A percentile compares a stretch with the other conserved stretches of the same genome.
These are phyloP conservation scores for Solanum rostratum DNA, from an alignment of 257 asterid genomes.

Conservation along the genomic window DNA sequence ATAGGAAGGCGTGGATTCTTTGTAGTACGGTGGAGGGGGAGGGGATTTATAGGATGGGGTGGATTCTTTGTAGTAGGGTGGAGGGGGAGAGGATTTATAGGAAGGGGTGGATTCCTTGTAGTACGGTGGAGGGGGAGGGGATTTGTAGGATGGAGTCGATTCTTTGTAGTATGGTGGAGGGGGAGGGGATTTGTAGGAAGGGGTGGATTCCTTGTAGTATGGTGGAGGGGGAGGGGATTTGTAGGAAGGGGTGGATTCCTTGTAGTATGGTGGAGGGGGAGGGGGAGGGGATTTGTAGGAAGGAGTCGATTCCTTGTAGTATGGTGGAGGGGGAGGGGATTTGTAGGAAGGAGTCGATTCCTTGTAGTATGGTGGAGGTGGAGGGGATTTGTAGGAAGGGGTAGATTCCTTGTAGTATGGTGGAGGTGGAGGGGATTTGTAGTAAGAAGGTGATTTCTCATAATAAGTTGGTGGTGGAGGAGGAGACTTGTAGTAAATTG, in stretches of 20 bases:
- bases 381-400: not conserved
- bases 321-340: not conserved
- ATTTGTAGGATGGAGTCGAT: fast-evolving
- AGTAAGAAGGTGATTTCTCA: not conserved
- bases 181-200: not conserved
- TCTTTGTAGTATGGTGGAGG: not conserved
- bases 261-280: not conserved
- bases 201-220: not conserved
- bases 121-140: not conserved
- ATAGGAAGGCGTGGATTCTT: not conserved
- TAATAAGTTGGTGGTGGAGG: not conserved
- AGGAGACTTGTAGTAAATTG: not conserved
- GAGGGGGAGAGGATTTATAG: not conserved
- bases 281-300: not conserved
- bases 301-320: not conserved
- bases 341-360: fast-evolving
- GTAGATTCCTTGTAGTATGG: not conserved
- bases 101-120: not conserved
- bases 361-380: not conserved
- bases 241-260: not conserved
- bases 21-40: not conserved
- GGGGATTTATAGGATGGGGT: not conserved
- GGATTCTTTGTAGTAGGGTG: not conserved
- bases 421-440: not conserved
- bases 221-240: not conserved